Base-by-base conservation (phyloP, 139 green algal species). In the Picochlorum sp. region DNA sequence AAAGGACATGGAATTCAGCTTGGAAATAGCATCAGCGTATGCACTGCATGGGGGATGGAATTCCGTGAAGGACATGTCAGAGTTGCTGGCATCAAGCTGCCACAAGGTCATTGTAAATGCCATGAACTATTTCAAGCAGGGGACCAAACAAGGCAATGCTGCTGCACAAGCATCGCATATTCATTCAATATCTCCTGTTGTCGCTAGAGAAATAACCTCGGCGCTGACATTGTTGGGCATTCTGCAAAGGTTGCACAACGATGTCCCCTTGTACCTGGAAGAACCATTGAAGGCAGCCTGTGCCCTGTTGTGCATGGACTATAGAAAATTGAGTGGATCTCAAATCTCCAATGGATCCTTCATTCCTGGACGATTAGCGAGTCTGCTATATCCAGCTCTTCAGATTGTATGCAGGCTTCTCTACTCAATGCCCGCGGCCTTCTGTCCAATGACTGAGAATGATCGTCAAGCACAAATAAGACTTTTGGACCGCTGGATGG, bases 1-100 rank as follows among this genome's bases (percentile, higher is more conserved):
- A 0, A 69, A 74, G 21, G 85, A 92, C 61, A 79, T 73, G 13
- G 59, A 66, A 2, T 62, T 76, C 5, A 76, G 71, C 14, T 83
- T 83, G 26, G 61, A 65, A 32, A 76, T 89, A 9, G 57, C 85
- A 30, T 85, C 90, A 66, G 72, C 56, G 1, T 86, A 87, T 58
- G 63, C 82, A 47, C 70, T 92, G 44, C 76, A 66, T 58, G 37
- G 24, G 16, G 61, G 61, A 59, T 23, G 85, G 21, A 74, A 73
- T 23, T 58, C 63, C 13, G 7, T 71, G 51, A 26, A 14, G 6
- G 16, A 14, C 20, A 49, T 69, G 46, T 64, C n/a, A 58, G 47
- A 60, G 28, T 34, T 65, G 30, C 65, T 68, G 65, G 65, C 15
- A 26, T 72, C n/a, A 54, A 20, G 47, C 16, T 54, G 47, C 11